Base-by-base conservation (phyloP, 2,329 filamentous ascomycete genomes). In the Achaetomium macrosporum region DNA sequence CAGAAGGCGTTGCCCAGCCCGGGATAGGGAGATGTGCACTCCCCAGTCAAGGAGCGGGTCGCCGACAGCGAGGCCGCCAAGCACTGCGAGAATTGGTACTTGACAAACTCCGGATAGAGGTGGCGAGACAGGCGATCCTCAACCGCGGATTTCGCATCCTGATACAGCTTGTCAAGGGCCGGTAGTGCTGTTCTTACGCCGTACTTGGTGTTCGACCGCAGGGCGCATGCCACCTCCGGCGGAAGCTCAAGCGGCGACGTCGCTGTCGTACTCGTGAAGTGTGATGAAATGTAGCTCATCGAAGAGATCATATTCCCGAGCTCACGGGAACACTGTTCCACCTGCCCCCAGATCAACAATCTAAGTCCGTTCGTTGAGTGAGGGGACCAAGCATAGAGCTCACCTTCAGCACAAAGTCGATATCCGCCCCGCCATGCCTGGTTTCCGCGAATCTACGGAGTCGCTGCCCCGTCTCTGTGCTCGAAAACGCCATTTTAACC, bases 1-100 rank as follows among this genome's bases (percentile, higher is more conserved):
- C 78, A 80, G 57, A 84, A 83, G 19, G 79, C 78, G 45, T 79
- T 73, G 9, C 78, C 80, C 0, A 84, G 69, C 0, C 81, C 81
- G 2, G 75, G 74, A 49, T 76, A 83, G 47, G 69, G 61, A 5
- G 66, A 64, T 2, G 66, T 42, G 20, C 40, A 64, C 17, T 66
- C 64, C n/a, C 64, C 64, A 1, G 59, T 57, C 1, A 65, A 33
- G 8, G 58, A 53, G 25, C 55, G 55, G 29, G 47, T 56, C 5
- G 69, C 63, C 2, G 73, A 69, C 3, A 82, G 63, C 1, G 77
- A 76, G 63, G 20, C 66, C 64, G 55, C 76, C 70, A 63, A 71
- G 45, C 71, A 72, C 39, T 71, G 61, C 11, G 70, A 70, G 49
- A 80, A 66, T 61, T 79, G 76, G 56, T 76, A 67, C 45, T 73